phyloP scores from a whole-genome alignment of 1,139 yeast species.

The Diutina ranongensis region DNA sequence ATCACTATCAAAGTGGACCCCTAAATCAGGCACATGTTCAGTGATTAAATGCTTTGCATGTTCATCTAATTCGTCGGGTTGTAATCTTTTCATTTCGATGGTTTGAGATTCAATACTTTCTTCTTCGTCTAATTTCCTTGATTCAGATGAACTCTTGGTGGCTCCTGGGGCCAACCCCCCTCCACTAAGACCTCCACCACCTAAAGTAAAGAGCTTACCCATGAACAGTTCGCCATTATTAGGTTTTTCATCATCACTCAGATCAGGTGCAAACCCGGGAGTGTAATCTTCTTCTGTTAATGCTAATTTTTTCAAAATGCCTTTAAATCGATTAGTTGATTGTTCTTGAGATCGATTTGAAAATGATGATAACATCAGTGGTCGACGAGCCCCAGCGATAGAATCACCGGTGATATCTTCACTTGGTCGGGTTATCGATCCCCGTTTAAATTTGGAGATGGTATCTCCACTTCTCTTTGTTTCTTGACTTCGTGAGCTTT shows the following conservation, averaged over 20 bases:
- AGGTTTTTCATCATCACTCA: neutral
- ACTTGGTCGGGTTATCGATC: too few relatives aligned
- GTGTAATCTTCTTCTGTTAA: conserved; percentile 1
- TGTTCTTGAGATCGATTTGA: neutral
- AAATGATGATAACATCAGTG: neutral
- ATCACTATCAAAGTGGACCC: conserved; percentile 3
- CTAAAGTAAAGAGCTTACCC: conserved; percentile 1
- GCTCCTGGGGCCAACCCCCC: conserved; percentile 4
- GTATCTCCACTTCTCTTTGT: neutral
- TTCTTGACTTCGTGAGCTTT: neutral
- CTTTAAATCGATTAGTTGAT: neutral
- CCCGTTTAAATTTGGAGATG: neutral
- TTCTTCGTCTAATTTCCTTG: neutral
- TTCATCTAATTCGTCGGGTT: conserved; percentile 24
- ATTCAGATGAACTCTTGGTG: neutral
- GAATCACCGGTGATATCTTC: neutral
- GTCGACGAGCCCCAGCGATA: neutral
- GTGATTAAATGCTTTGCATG: conserved; percentile 32
- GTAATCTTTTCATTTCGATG: conserved; percentile 26
- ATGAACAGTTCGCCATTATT: conserved; percentile 1
- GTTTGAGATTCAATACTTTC: conserved; percentile 10
- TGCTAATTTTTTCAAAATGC: neutral
- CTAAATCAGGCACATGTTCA: conserved; percentile 23
- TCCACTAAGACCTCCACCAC: neutral
- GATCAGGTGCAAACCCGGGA: neutral